Evolutionary conservation across 306 rosid genomes (phyloP), one percentile per base, ranked within the genome.

Genomic region (peach (Prunus persica)): DNA sequence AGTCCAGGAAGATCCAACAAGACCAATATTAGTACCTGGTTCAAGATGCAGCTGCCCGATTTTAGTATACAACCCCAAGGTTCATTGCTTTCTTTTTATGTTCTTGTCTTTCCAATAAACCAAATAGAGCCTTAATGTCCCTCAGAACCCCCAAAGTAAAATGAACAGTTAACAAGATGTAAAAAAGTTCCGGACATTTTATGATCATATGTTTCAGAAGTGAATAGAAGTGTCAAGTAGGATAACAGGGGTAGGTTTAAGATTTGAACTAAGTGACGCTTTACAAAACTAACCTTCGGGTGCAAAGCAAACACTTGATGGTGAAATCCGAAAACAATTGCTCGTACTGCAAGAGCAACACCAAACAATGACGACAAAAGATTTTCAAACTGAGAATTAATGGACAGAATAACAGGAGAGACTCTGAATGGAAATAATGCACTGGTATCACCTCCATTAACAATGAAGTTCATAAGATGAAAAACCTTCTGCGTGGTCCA

Each of bases 401-500:
- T 30, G 55, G 55, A 32, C 5, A 80, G 43, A 41, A 25, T 10
- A 51, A 41, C 11, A 52, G 2, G 8, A 46, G 18, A 13, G 13
- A 64, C 49, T 64, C 55, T 2, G 3, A 78, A 75, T 30, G 74
- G 27, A 50, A 75, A 4, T 1, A 70, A 68, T 60, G 28, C 62
- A 47, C 6, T 11, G 62, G 43, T 30, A 67, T 58, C 43, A 95
- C 99, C 97, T 89, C 97, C 97, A 79, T 87, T 92, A 70, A 95
- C 88, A 74, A 95, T 76, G 87, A 95, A 95, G 83, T 95, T 95
- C 99, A 92, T 92, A 52, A 95, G 93, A 86, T 95, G 99, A 66
- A 95, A 95, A 73, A 95, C 89, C 74, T 95, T 95, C 87, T 95
- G 99, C 7, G 97, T 95, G 1, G 99, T 95, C 99, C 99, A 95